phyloP scores from a whole-genome alignment of 208 protist genomes.

The Leishmania braziliensis region DNA sequence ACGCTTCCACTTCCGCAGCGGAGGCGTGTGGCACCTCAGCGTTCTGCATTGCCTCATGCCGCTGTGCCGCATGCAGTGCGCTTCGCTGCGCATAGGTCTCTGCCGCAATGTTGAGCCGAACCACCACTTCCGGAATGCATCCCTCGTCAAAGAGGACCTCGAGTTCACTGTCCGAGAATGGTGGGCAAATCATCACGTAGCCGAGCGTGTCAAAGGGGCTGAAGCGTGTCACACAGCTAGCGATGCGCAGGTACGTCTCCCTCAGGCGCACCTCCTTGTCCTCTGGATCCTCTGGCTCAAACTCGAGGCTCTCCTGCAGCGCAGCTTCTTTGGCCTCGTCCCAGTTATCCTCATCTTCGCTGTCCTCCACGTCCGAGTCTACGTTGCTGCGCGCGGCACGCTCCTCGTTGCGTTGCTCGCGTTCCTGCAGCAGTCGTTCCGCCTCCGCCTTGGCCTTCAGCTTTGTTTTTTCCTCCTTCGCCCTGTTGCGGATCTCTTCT shows the following conservation, averaged over 20 bases:
- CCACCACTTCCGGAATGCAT: constrained; percentile 74
- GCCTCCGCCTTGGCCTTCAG: constrained; percentile 51
- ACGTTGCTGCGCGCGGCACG: constrained; percentile 35
- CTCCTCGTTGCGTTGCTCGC: constrained; percentile 43
- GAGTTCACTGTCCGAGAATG: constrained; percentile 77
- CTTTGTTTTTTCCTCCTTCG: constrained; percentile 51
- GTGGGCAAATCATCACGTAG: constrained; percentile 86
- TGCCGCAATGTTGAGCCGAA: constrained; percentile 60
- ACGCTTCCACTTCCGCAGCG: not conserved
- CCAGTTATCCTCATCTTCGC: constrained; percentile 54
- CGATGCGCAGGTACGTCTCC: constrained; percentile 84
- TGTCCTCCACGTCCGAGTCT: constrained; percentile 41
- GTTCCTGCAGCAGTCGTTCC: constrained; percentile 56
- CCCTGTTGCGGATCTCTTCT: constrained; percentile 61
- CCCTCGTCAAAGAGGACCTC: constrained; percentile 71
- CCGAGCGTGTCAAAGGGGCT: constrained; percentile 87
- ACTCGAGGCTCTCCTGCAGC: constrained; percentile 72
- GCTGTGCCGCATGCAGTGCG: constrained; percentile 12
- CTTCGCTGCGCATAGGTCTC: constrained; percentile 53
- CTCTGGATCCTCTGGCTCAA: constrained; percentile 87
- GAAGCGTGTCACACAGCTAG: constrained; percentile 79
- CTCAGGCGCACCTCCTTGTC: constrained; percentile 76
- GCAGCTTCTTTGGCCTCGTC: constrained; percentile 76
- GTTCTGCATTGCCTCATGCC: constrained; percentile 15
- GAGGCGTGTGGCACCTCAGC: not conserved